Conservation (phyloP, 2,329 filamentous ascomycete species). For the Trichophyton equinum region DNA sequence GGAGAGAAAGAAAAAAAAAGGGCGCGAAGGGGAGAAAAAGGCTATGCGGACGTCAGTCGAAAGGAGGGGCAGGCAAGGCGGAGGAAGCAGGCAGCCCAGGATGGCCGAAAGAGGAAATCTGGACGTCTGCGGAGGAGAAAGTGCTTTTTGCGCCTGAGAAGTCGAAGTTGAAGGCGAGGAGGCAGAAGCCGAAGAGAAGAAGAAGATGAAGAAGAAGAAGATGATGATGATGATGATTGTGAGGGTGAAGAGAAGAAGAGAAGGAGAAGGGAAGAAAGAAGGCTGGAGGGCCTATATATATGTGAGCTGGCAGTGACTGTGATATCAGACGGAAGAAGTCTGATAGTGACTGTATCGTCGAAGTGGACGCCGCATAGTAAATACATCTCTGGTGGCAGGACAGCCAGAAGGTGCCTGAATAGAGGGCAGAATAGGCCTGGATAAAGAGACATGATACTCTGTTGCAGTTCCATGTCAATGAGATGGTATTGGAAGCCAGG, state of each 20-base stretch:
- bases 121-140: constrained; percentile 11
- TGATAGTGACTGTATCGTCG: not conserved
- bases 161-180: constrained; percentile 13
- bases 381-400: not conserved
- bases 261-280: constrained; percentile 5
- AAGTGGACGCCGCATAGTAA: not conserved
- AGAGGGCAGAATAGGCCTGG: not conserved
- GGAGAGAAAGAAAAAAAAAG: constrained; percentile 10
- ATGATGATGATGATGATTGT: no score
- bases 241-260: constrained; percentile 9
- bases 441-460: not conserved
- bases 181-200: constrained; percentile 3
- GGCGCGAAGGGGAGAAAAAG: constrained; percentile 5
- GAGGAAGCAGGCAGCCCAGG: not conserved
- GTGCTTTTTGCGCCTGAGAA: not conserved
- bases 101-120: constrained; percentile 13
- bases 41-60: not conserved
- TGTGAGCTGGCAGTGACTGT: not conserved
- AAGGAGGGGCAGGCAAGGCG: constrained; percentile 3
- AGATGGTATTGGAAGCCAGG: not conserved
- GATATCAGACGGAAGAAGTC: not conserved
- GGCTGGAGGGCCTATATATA: not conserved
- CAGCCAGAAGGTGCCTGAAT: not conserved
- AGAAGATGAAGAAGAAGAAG: not conserved
- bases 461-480: not conserved